Conservation (phyloP, 768 basidiomycete species). For the Lentinula sp. region DNA sequence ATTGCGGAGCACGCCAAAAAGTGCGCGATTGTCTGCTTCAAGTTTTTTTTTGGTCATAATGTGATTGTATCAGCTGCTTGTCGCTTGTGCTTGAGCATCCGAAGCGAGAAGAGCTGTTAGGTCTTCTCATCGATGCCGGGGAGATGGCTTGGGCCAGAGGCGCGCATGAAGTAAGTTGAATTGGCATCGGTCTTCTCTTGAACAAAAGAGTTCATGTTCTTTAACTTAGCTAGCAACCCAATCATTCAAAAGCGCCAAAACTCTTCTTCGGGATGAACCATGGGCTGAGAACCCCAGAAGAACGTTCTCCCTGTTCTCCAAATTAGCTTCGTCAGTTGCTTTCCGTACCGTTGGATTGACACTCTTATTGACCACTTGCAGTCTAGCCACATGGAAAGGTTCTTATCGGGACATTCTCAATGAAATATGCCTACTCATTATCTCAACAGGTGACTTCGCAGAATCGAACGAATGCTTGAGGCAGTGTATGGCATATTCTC, state of each 20-base stretch:
- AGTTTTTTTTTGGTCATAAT: neutral
- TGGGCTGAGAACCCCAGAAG: slow-evolving; percentile 41
- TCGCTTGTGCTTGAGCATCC: slow-evolving; percentile 54
- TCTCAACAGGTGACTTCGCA: slow-evolving; percentile 41
- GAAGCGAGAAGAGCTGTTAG: slow-evolving; percentile 53
- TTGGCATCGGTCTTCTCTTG: neutral
- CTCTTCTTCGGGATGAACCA: slow-evolving; percentile 45
- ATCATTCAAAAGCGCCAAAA: slow-evolving; percentile 54
- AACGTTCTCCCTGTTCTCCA: slow-evolving; percentile 48
- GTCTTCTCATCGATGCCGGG: slow-evolving; percentile 60
- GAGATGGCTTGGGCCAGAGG: slow-evolving; percentile 68
- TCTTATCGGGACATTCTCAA: neutral
- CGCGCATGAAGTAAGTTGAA: slow-evolving; percentile 56
- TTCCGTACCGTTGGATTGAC: neutral
- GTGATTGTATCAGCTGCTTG: slow-evolving; percentile 41
- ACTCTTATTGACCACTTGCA: slow-evolving; percentile 14
- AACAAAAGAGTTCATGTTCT: neutral
- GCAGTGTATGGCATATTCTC: slow-evolving; percentile 46
- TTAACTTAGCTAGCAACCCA: slow-evolving; percentile 48
- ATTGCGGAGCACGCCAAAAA: slow-evolving; percentile 66
- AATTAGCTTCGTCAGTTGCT: slow-evolving; percentile 53
- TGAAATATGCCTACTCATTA: neutral
- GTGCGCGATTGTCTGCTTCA: slow-evolving; percentile 21
- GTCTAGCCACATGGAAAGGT: slow-evolving; percentile 66
- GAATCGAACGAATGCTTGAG: slow-evolving; percentile 46